These are phyloP conservation scores for Selaginella tamariscina DNA, from an alignment of 75 land plant species.

Conservation along the genomic window DNA sequence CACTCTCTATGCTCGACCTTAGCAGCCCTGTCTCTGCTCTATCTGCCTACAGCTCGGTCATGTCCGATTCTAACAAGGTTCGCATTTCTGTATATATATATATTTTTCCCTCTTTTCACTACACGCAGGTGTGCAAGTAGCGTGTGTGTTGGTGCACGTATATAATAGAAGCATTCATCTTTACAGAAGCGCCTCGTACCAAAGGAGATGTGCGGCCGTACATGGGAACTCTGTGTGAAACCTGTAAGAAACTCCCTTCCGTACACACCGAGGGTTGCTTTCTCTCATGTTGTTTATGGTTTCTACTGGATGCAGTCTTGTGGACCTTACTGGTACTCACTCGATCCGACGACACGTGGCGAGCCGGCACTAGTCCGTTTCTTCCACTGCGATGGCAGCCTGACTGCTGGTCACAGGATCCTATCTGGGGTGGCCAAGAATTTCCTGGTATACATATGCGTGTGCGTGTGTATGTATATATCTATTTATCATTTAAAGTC, in stretches of 20 bases:
- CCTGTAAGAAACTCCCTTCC: constrained; percentile 4
- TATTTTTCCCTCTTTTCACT: too few species aligned
- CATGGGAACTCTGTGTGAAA: constrained; percentile 15
- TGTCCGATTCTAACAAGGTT: constrained; percentile 3
- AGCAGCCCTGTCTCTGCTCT: neutral
- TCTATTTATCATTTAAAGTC: too few species aligned
- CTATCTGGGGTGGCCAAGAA: constrained; percentile 19
- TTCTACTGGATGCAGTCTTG: too few species aligned
- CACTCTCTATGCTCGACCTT: neutral
- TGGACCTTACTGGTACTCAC: constrained; percentile 10
- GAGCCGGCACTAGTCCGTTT: constrained; percentile 9
- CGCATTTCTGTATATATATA: too few species aligned
- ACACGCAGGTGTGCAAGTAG: too few species aligned
- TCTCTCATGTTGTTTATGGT: too few species aligned
- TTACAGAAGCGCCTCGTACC: neutral
- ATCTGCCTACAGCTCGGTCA: neutral
- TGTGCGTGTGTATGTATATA: too few species aligned
- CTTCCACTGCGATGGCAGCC: constrained; percentile 18
- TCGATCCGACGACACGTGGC: constrained; percentile 11
- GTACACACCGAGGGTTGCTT: too few species aligned
- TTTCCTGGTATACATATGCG: too few species aligned
- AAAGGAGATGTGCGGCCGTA: constrained; percentile 12
- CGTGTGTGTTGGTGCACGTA: too few species aligned
- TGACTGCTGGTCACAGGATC: neutral
- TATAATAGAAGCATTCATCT: neutral